A percentile compares a stretch with the other conserved stretches of the same genome.
Conservation (phyloP, 176 grass and related monocot species). For the Pontederia crassipes region DNA sequence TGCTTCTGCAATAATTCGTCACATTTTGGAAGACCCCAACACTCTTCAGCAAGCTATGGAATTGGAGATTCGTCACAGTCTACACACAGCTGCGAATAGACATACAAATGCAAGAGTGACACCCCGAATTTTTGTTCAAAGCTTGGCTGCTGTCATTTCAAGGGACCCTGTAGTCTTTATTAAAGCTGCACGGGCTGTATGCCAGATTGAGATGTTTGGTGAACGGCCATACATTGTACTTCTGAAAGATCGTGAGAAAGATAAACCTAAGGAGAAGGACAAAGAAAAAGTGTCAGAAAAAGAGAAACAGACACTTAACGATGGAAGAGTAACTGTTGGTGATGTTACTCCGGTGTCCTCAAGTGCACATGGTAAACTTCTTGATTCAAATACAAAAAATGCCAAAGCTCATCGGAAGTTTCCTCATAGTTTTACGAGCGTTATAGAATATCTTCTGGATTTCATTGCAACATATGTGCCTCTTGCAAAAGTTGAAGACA, state of each 20-base stretch:
- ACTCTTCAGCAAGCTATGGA: constrained; percentile 99
- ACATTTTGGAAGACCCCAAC: constrained; percentile 94
- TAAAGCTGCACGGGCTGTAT: constrained; percentile 85
- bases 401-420: constrained; percentile 74
- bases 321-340: constrained; percentile 31
- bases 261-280: constrained; percentile 79
- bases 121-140: constrained; percentile 82
- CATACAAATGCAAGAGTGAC: constrained; percentile 77
- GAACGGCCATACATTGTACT: constrained; percentile 81
- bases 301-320: constrained; percentile 32
- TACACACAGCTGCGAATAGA: constrained; percentile 70
- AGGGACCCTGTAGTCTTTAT: constrained; percentile 83
- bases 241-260: constrained; percentile 89
- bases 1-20: constrained; percentile 81
- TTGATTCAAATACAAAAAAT: constrained; percentile 48
- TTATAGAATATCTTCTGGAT: constrained; percentile 82
- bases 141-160: constrained; percentile 74
- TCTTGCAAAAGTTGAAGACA: constrained; percentile 41
- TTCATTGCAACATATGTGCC: constrained; percentile 58
- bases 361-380: constrained; percentile 45
- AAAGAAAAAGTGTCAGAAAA: constrained; percentile 62
- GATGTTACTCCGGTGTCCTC: constrained; percentile 27
- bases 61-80: constrained; percentile 87
- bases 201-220: constrained; percentile 94
- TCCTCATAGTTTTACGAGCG: constrained; percentile 76